These are phyloP conservation scores for Zea mays DNA, from an alignment of 176 grass and related monocot species.

Conservation along the genomic window DNA sequence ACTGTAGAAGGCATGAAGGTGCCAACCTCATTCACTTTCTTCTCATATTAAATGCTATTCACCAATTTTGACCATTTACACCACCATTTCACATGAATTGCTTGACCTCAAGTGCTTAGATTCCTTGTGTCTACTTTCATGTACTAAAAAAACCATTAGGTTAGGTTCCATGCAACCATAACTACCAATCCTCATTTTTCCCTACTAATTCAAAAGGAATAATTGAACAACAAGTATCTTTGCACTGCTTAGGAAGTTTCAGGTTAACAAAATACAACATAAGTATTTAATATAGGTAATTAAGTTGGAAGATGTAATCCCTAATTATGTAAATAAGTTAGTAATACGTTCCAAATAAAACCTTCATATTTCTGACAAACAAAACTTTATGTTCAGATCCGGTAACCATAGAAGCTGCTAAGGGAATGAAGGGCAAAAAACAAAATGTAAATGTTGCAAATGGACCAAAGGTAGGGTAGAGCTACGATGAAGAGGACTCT, in stretches of 20 bases:
- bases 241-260: neutral
- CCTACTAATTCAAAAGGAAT: too few relatives aligned
- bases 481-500: too few relatives aligned
- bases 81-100: conserved; percentile 1
- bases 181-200: too few relatives aligned
- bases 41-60: neutral
- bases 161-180: too few relatives aligned
- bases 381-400: neutral
- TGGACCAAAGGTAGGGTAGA: too few relatives aligned
- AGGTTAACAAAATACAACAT: neutral
- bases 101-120: conserved; percentile 3
- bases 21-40: neutral
- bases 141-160: neutral
- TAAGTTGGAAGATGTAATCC: conserved; percentile 15
- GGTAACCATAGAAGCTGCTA: neutral
- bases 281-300: neutral
- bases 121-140: conserved; percentile 10
- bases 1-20: neutral
- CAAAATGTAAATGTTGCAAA: too few relatives aligned
- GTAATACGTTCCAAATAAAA: conserved; percentile 11
- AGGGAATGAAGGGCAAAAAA: too few relatives aligned
- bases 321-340: neutral
- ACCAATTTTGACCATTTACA: neutral
- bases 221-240: neutral
- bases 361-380: conserved; percentile 9